Evolutionary conservation across 257 asterid genomes (phyloP), one percentile per base, ranked within the genome.

Genomic region (Cynanchum wilfordii): DNA sequence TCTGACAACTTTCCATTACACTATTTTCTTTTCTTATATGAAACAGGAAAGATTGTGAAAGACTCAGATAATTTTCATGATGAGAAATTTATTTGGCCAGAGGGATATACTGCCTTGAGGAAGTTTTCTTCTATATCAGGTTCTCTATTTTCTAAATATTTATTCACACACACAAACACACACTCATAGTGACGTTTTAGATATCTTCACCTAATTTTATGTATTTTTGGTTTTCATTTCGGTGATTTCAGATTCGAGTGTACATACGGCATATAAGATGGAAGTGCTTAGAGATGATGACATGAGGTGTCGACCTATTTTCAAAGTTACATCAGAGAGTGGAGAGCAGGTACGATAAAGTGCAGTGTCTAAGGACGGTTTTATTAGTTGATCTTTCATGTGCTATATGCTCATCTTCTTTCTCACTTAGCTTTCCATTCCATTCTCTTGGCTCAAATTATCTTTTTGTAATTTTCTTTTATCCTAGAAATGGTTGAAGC

Each of bases 71-170:
- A 83, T 82, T 90, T 92, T 83, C 95, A 79, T 69, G 87, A 90
- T 77, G 98, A 89, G 77, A 87, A 73, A 78, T 89, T 55, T 81
- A 86, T 86, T 68, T 92, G 96, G 96, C 96, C 97, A 3, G 98
- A 86, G 75, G 98, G 98, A 36, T 92, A 92, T 80, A 87, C 90
- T 66, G 98, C 93, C 49, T 80, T 82, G 83, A 85, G 97, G 81
- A 86, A 71, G 84, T 92, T 82, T 79, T 76, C 79, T 64, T 90
- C 97, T 16, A 70, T 86, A 66, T 74, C 81, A 80, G 96, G 97
- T 92, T 79, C 78, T 57, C 76, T 67, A 77, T 50, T 66, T 64
- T 27, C 13, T 33, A 54, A 69, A 38, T 55, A 38, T 69, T 50
- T 47, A 29, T 15, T 59, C 47, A 42, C 47, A 42, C 47, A 42